Percentiles rank a stretch among this genome's conserved stretches.
These are phyloP conservation scores for Diospyros lotus DNA, from an alignment of 148 eudicot species.

Conservation along the genomic window DNA sequence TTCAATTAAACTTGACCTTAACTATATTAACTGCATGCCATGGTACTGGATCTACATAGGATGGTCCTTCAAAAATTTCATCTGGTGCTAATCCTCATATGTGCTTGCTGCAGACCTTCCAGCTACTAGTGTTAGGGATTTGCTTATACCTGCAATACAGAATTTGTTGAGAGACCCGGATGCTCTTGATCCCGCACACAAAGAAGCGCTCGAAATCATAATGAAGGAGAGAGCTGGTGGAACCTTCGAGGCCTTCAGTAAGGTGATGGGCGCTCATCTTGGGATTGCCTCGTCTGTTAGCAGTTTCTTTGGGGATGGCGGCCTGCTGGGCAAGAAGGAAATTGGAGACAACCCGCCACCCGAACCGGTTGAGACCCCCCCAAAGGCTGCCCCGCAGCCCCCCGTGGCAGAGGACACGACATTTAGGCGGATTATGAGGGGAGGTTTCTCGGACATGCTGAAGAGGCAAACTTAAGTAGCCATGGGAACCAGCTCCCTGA, in stretches of 20 bases:
- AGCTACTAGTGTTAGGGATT: constrained; percentile 70
- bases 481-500: constrained; percentile 41
- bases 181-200: constrained; percentile 97
- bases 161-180: constrained; percentile 82
- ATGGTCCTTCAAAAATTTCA: not conserved
- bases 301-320: constrained; percentile 76
- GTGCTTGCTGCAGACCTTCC: constrained; percentile 58
- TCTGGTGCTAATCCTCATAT: constrained; percentile 9
- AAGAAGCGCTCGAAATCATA: constrained; percentile 87
- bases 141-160: constrained; percentile 75
- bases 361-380: constrained; percentile 39
- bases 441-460: constrained; percentile 85
- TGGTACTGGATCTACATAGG: not conserved
- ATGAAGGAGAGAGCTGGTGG: constrained; percentile 93
- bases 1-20: not conserved
- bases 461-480: constrained; percentile 57
- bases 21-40: not conserved
- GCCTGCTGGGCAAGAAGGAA: constrained; percentile 78
- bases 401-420: constrained; percentile 82
- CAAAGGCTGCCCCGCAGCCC: constrained; percentile 30
- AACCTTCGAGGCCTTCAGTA: constrained; percentile 74
- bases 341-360: constrained; percentile 29
- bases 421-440: constrained; percentile 85
- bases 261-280: constrained; percentile 94
- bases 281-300: constrained; percentile 78